Percentiles rank a stretch among this genome's conserved stretches.
phyloP scores from a whole-genome alignment of 208 protist genomes.

The Wallacemonas rigidus region DNA sequence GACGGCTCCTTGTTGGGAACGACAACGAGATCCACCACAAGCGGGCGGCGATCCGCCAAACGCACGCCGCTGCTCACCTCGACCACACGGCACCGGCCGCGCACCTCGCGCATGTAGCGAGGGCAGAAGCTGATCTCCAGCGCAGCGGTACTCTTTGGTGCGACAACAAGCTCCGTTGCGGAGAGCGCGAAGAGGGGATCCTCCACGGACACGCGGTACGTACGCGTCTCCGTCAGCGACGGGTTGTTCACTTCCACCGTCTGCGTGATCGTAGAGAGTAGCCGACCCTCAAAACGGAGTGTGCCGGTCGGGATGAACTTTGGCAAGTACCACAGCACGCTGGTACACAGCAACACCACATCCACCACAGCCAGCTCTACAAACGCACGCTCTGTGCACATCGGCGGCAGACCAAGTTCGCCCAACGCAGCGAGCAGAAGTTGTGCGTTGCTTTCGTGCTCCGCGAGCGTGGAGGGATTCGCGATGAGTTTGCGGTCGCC shows the following conservation, averaged over 20 bases:
- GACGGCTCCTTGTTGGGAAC: constrained; percentile 72
- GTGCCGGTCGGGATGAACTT: constrained; percentile 68
- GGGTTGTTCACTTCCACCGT: constrained; percentile 85
- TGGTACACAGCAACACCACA: constrained; percentile 74
- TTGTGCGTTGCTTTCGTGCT: constrained; percentile 57
- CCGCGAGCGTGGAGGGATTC: constrained; percentile 28
- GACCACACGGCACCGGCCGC: constrained; percentile 67
- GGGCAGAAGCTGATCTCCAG: constrained; percentile 70
- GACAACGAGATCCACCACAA: constrained; percentile 74
- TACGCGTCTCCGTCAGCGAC: constrained; percentile 40
- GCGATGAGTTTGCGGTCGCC: constrained; percentile 29
- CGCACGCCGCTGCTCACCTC: constrained; percentile 49
- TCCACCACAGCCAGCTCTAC: constrained; percentile 53
- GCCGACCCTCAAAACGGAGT: constrained; percentile 78
- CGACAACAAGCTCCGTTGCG: constrained; percentile 61
- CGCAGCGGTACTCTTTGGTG: constrained; percentile 38
- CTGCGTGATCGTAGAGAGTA: constrained; percentile 75
- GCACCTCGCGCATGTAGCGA: constrained; percentile 64
- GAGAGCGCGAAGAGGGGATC: constrained; percentile 56
- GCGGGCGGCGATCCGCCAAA: constrained; percentile 53
- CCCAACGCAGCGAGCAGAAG: constrained; percentile 52
- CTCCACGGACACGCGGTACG: constrained; percentile 82
- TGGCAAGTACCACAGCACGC: constrained; percentile 84
- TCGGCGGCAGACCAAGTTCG: constrained; percentile 46
- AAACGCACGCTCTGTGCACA: constrained; percentile 48